Evolutionary conservation across 768 basidiomycete genomes (phyloP).

Genomic region (Boletus pseudopeckii): DNA sequence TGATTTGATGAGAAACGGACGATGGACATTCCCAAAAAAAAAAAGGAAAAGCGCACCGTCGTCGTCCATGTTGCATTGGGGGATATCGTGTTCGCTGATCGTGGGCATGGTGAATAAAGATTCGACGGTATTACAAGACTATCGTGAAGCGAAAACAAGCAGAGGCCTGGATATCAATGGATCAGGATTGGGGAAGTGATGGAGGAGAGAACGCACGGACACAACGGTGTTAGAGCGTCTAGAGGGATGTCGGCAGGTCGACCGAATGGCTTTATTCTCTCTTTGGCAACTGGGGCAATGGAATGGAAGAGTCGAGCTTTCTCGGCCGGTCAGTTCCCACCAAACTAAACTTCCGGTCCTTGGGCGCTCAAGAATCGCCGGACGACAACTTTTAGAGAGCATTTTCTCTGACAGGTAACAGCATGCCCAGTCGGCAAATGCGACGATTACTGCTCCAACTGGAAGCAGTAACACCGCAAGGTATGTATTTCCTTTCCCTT

Average conservation of each 20-base stretch:
- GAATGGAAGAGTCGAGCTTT: conserved; percentile 29
- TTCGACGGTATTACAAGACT: neutral
- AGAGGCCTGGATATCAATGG: conserved; percentile 8
- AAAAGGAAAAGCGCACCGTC: conserved; percentile 29
- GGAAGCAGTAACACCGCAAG: conserved; percentile 5
- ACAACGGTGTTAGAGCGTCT: conserved; percentile 29
- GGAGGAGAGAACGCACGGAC: conserved; percentile 12
- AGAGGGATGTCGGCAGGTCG: conserved; percentile 16
- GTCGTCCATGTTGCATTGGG: conserved; percentile 32
- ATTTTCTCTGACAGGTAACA: conserved; percentile 13
- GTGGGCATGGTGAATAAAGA: conserved; percentile 22
- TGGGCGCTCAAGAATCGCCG: conserved; percentile 15
- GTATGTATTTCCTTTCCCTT: neutral
- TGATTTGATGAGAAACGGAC: conserved; percentile 7
- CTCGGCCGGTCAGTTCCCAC: conserved; percentile 30
- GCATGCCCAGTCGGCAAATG: conserved; percentile 20
- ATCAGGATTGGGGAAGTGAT: conserved; percentile 7
- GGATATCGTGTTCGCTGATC: conserved; percentile 27
- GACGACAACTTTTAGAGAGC: conserved; percentile 5
- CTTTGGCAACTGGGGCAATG: conserved; percentile 33
- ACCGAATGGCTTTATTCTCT: conserved; percentile 33
- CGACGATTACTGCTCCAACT: conserved; percentile 9
- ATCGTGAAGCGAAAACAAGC: neutral
- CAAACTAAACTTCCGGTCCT: conserved; percentile 15
- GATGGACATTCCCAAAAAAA: neutral